phyloP scores from a whole-genome alignment of 768 basidiomycete species.

The Boletus rubropictus region DNA sequence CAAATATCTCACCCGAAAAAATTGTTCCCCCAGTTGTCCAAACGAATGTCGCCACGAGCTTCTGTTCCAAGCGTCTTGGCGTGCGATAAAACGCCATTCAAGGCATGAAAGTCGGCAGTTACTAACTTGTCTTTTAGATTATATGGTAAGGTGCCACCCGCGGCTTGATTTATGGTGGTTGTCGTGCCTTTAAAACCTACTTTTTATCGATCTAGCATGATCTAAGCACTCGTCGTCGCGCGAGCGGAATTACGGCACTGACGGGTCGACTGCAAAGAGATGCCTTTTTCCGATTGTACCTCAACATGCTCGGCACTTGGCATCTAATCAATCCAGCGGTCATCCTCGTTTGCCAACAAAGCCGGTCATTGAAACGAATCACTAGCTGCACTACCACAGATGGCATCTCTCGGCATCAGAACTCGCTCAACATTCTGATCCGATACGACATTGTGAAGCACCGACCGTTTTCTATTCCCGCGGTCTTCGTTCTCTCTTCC shows the following conservation, averaged over 20 bases:
- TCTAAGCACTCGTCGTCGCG: background rate
- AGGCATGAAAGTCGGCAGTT: slow-evolving; percentile 34
- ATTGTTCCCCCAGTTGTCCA: slow-evolving; percentile 11
- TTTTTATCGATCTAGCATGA: background rate
- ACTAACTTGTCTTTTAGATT: slow-evolving; percentile 20
- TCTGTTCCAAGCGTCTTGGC: slow-evolving; percentile 53
- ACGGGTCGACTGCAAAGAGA: background rate
- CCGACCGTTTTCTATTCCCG: background rate
- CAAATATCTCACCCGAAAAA: background rate
- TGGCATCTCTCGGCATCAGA: background rate
- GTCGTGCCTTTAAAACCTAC: too few species aligned
- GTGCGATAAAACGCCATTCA: slow-evolving; percentile 45
- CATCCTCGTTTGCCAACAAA: background rate
- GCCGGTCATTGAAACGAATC: background rate
- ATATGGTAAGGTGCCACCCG: background rate
- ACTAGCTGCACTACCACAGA: background rate
- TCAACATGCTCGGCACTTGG: background rate
- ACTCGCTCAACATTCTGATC: background rate
- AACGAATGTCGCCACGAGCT: slow-evolving; percentile 36
- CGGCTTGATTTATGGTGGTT: background rate
- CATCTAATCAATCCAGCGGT: background rate
- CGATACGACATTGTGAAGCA: background rate
- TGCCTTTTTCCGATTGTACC: background rate
- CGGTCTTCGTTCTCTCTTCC: background rate
- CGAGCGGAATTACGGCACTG: background rate